Conservation (phyloP, 305 asterid species). For the Ilex paraguariensis region DNA sequence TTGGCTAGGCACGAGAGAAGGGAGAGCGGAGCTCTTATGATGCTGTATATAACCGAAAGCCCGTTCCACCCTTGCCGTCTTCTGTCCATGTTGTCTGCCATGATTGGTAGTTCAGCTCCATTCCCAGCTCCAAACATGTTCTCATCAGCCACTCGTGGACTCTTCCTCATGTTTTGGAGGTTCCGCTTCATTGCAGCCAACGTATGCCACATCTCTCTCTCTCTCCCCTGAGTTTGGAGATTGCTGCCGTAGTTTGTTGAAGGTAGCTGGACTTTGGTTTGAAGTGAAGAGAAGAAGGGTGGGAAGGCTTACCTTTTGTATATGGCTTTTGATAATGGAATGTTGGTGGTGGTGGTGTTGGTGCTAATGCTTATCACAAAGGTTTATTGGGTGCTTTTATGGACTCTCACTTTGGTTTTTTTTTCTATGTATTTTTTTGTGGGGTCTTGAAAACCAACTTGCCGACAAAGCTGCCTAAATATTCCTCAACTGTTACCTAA, state of each 20-base stretch:
- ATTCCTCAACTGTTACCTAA: too few species aligned
- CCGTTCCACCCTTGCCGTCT: constrained; percentile 15
- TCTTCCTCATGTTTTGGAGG: constrained; percentile 25
- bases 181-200: constrained; percentile 20
- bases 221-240: neutral
- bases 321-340: neutral
- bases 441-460: too few species aligned
- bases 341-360: constrained; percentile 3
- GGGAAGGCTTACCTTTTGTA: neutral
- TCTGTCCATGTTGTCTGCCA: neutral
- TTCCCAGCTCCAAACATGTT: constrained; percentile 10
- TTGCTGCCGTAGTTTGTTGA: neutral
- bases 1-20: constrained; percentile 31
- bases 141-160: constrained; percentile 39
- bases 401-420: constrained; percentile 5
- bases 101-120: neutral
- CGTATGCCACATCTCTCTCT: constrained; percentile 18
- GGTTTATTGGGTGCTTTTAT: constrained; percentile 13
- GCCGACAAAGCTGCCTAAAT: too few species aligned
- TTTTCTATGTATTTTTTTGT: too few species aligned
- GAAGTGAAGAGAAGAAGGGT: neutral
- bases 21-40: constrained; percentile 31
- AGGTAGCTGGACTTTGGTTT: neutral
- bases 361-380: constrained; percentile 18
- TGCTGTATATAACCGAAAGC: constrained; percentile 21